Base-by-base conservation (phyloP, 2,329 filamentous ascomycete species). In the Sclerotinia trifoliorum region DNA sequence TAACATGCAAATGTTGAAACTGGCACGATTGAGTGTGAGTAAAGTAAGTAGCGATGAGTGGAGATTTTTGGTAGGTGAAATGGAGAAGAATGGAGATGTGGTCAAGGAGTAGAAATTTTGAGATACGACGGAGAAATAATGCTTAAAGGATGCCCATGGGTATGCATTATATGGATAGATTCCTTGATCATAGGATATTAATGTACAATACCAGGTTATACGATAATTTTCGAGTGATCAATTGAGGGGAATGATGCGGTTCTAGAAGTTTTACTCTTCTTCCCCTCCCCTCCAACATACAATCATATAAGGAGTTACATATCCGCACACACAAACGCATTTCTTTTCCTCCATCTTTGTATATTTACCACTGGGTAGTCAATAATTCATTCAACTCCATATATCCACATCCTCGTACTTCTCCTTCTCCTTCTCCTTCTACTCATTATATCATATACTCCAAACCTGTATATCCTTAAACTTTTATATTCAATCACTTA, bases 1-100 rank as follows among this genome's bases (percentile, higher is more conserved):
- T 74, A 84, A 87, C 62, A 92, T 98, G 87, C 91, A 97, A 80
- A 85, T 95, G 80, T 82, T 97, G 70, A 94, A 89, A 75, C 88
- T 93, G 80, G 85, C 87, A n/a, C 85, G 94, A 51, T 79, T 97
- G 65, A 97, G 93, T 77, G 94, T 98, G 11, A 89, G 86, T 74
- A 87, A 83, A 71, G 90, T 94, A 10, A 84, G 82, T 61, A 79
- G 79, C 17, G 79, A 79, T 0, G 90, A 94, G 78, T 94, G 90
- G 88, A 55, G 48, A 26, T 68, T 68, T 46, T 21, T 68, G 21
- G 55, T 60, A 52, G 63, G 39, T 46, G 55, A 66, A 39, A 68
- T 68, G 63, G 24, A 39, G 35, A 66, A 68, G 54, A 68, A 65
- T 35, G 67, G 67, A 8, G 67, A 68, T 58, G 21, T 60, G 74